Evolutionary conservation across 495 filamentous ascomycete genomes (phyloP).

Genomic region (Aspergillus heteromorphus): DNA sequence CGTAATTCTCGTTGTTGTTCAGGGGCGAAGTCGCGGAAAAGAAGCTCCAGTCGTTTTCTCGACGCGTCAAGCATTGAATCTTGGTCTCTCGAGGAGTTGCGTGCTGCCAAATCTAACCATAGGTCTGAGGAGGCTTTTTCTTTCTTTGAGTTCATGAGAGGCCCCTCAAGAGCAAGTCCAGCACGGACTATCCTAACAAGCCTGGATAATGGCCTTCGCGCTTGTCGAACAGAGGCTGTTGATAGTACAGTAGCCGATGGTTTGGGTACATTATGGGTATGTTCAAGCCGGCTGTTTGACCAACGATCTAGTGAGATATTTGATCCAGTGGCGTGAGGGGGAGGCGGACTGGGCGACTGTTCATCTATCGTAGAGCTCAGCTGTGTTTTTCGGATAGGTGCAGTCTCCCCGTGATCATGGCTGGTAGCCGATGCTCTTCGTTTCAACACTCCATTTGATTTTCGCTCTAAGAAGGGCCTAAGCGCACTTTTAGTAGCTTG

Average conservation of each 20-base stretch:
- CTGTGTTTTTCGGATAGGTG: not conserved
- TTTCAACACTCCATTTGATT: constrained; percentile 26
- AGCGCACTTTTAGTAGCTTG: constrained; percentile 20
- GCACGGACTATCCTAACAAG: constrained; percentile 40
- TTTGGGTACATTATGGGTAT: not conserved
- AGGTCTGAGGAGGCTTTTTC: constrained; percentile 5
- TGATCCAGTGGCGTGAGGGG: not conserved
- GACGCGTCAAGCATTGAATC: constrained; percentile 15
- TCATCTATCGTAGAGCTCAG: not conserved
- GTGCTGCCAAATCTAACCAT: not conserved
- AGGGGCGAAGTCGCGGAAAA: constrained; percentile 43
- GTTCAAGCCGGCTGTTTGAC: not conserved
- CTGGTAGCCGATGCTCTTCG: constrained; percentile 25
- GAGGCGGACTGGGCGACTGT: not conserved
- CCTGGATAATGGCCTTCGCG: constrained; percentile 21
- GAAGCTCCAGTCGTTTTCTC: constrained; percentile 31
- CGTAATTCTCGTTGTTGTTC: constrained; percentile 39
- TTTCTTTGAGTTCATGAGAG: constrained; percentile 28
- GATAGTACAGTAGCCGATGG: not conserved
- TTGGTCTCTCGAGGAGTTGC: not conserved
- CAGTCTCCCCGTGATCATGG: not conserved
- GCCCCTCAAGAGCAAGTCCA: constrained; percentile 43
- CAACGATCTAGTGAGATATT: not conserved
- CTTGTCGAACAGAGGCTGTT: not conserved
- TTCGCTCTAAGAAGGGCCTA: constrained; percentile 24